Evolutionary conservation across 495 filamentous ascomycete species (phyloP).

Genomic region (Penicillium bialowiezense): DNA sequence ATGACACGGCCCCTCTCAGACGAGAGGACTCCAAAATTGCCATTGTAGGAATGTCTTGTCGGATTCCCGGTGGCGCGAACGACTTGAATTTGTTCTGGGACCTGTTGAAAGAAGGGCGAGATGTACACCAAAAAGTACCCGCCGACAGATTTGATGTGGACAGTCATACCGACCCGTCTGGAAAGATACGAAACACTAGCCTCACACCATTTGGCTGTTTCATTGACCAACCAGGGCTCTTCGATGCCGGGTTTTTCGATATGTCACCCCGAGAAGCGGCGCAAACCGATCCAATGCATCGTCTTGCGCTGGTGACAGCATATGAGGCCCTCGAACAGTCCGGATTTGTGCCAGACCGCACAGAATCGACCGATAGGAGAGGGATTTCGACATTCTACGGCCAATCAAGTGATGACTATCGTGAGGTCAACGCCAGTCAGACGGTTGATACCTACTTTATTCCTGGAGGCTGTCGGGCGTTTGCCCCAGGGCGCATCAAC

Average conservation of each 20-base stretch:
- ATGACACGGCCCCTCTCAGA: not conserved
- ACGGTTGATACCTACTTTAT: constrained; percentile 26
- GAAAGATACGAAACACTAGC: constrained; percentile 33
- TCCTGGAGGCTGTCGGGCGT: constrained; percentile 23
- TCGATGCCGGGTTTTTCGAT: constrained; percentile 31
- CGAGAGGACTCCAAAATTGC: constrained; percentile 29
- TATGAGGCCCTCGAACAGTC: constrained; percentile 39
- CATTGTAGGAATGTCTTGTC: constrained; percentile 40
- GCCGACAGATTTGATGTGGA: constrained; percentile 42
- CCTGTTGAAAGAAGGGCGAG: constrained; percentile 34
- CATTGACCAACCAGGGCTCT: constrained; percentile 23
- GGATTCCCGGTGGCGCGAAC: constrained; percentile 34
- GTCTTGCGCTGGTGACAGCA: constrained; percentile 29
- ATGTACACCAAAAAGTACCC: constrained; percentile 36
- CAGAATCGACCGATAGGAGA: constrained; percentile 12
- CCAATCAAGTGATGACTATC: constrained; percentile 9
- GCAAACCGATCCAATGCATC: constrained; percentile 31
- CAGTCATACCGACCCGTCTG: constrained; percentile 40
- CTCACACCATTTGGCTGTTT: constrained; percentile 36
- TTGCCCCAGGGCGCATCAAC: constrained; percentile 24
- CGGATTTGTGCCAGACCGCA: constrained; percentile 25
- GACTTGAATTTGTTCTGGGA: constrained; percentile 40
- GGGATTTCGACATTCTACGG: constrained; percentile 37
- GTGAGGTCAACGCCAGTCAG: constrained; percentile 16
- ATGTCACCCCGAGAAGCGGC: constrained; percentile 29